These are phyloP conservation scores for Sicyos baderoa DNA, from an alignment of 306 rosid species.

Conservation along the genomic window DNA sequence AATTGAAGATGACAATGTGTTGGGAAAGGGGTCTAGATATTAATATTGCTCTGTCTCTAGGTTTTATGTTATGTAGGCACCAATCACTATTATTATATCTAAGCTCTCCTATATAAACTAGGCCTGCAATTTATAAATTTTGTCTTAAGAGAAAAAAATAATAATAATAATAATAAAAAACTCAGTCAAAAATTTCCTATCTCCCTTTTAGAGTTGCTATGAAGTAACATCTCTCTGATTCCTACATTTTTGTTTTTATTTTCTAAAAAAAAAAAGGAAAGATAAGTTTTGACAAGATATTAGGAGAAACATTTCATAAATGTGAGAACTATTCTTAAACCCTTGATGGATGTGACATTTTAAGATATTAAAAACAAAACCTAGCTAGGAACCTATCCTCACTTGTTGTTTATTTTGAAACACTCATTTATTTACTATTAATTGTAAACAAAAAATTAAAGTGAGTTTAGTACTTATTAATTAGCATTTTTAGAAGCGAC, in stretches of 20 bases:
- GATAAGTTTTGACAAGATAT: background rate
- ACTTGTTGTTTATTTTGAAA: no score
- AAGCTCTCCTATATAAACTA: constrained; percentile 5
- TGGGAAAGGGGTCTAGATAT: no score
- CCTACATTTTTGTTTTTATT: background rate
- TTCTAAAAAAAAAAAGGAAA: background rate
- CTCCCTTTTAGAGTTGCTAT: background rate
- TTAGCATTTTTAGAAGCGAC: no score
- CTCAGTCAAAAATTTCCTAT: constrained; percentile 1
- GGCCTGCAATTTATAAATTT: constrained; percentile 1
- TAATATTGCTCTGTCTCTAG: no score
- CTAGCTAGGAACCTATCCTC: background rate
- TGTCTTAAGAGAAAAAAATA: background rate
- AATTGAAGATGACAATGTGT: background rate
- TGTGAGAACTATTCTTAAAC: background rate
- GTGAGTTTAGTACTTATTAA: no score
- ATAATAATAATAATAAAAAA: background rate
- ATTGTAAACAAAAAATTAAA: no score
- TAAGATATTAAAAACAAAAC: background rate
- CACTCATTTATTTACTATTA: no score
- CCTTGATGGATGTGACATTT: background rate
- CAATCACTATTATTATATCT: constrained; percentile 1
- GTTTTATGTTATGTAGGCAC: constrained; percentile 3
- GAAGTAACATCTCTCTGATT: constrained; percentile 10
- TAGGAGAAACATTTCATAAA: constrained; percentile 5